These are phyloP conservation scores for Haplosporangium sp. DNA, from an alignment of 371 early-diverging fungal species.

Conservation along the genomic window DNA sequence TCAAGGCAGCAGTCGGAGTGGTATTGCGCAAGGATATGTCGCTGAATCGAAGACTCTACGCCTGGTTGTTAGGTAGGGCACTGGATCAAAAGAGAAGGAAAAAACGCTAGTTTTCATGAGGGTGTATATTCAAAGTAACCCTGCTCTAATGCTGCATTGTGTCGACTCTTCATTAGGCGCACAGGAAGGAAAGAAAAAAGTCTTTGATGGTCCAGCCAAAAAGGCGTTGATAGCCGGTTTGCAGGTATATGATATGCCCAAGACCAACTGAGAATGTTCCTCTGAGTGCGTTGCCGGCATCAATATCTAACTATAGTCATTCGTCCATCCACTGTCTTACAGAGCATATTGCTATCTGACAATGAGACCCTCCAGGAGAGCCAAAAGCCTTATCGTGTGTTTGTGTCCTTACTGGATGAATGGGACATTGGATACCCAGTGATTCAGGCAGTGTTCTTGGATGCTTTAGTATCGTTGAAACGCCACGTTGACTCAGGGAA, in stretches of 20 bases:
- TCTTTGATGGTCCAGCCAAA: conserved; percentile 61
- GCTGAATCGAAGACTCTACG: conserved; percentile 88
- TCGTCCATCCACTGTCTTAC: background rate
- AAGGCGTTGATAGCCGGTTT: conserved; percentile 53
- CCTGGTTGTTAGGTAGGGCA: conserved; percentile 83
- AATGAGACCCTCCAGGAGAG: conserved; percentile 61
- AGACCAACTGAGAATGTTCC: too few relatives aligned
- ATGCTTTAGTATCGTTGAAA: conserved; percentile 75
- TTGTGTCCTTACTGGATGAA: conserved; percentile 90
- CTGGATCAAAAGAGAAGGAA: conserved; percentile 29
- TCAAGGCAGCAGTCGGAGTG: conserved; percentile 78
- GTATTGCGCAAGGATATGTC: conserved; percentile 95
- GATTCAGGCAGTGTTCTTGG: conserved; percentile 77
- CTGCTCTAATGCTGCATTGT: background rate
- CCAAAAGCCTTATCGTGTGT: conserved; percentile 80
- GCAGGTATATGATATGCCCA: conserved; percentile 28
- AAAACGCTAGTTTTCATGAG: background rate
- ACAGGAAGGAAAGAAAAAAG: conserved; percentile 53
- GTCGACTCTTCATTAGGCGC: conserved; percentile 8
- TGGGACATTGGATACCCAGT: conserved; percentile 85
- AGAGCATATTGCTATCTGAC: conserved; percentile 65
- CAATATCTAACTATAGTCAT: background rate
- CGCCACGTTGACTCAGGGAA: conserved; percentile 57
- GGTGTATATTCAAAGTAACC: conserved; percentile 4
- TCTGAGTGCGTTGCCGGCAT: too few relatives aligned